A percentile compares a stretch with the other conserved stretches of the same genome.
Evolutionary conservation across 805 yeast genomes (phyloP).

Genomic region (Saccharomycopsis lassenensis): DNA sequence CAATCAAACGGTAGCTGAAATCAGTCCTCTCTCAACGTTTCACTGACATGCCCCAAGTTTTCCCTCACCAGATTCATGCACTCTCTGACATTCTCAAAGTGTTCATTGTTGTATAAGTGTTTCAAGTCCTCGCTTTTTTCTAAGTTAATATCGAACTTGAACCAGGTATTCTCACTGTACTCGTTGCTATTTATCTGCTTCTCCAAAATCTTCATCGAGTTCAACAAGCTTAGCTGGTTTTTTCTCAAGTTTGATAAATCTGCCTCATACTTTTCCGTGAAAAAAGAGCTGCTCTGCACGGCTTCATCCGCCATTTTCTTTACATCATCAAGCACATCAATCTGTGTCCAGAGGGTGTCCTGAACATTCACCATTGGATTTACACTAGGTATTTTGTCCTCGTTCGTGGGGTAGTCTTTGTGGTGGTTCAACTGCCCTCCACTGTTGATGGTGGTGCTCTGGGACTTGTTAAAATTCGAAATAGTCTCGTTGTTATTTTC

Average conservation of each 20-base stretch:
- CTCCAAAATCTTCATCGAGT: slow-evolving; percentile 12
- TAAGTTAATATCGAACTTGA: slow-evolving; percentile 17
- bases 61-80: slow-evolving; percentile 12
- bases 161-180: slow-evolving; percentile 16
- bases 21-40: slow-evolving; percentile 7
- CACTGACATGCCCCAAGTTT: slow-evolving; percentile 8
- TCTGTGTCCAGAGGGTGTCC: slow-evolving; percentile 78
- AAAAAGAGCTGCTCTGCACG: slow-evolving; percentile 34
- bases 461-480: neutral
- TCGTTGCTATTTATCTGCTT: slow-evolving; percentile 10
- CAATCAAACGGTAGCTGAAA: too few relatives aligned
- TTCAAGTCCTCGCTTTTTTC: slow-evolving; percentile 15
- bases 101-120: slow-evolving; percentile 13
- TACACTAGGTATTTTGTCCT: slow-evolving; percentile 42
- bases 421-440: slow-evolving; percentile 3
- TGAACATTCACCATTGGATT: slow-evolving; percentile 54
- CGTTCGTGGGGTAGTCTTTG: slow-evolving; percentile 18
- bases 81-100: slow-evolving; percentile 11
- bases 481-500: too few relatives aligned
- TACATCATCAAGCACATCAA: slow-evolving; percentile 77
- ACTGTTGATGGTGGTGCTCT: too few relatives aligned
- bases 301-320: slow-evolving; percentile 42
- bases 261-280: slow-evolving; percentile 30
- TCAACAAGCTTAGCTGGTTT: slow-evolving; percentile 11
- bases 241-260: slow-evolving; percentile 14